These are phyloP conservation scores for Pseudocercospora fuligena DNA, from an alignment of 2,329 filamentous ascomycete genomes.

Conservation along the genomic window DNA sequence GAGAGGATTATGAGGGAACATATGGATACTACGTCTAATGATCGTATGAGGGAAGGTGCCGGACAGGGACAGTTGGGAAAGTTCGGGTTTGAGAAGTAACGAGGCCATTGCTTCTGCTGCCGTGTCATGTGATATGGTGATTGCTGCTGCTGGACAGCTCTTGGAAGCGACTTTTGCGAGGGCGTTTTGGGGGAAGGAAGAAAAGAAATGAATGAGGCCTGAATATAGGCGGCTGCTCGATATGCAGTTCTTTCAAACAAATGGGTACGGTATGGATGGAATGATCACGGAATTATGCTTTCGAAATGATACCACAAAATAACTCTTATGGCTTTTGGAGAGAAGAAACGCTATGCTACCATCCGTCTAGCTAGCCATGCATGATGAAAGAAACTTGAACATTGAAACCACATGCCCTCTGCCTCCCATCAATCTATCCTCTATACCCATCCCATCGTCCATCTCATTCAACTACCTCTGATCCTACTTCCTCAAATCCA, in stretches of 20 bases:
- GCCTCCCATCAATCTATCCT: not conserved
- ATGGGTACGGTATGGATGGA: not conserved
- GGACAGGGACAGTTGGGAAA: conserved; percentile 55
- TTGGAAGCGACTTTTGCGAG: not conserved
- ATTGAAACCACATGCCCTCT: not conserved
- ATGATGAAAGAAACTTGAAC: conserved; percentile 2
- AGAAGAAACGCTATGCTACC: not conserved
- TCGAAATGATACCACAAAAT: conserved; percentile 10
- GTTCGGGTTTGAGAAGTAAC: conserved; percentile 63
- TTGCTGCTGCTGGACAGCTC: not conserved
- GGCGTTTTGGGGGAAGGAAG: not conserved
- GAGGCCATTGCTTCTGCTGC: not conserved
- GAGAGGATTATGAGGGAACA: conserved; percentile 68
- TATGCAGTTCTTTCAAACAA: not conserved
- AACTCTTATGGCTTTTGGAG: not conserved
- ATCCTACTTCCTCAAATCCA: conserved; percentile 59
- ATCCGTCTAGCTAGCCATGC: conserved; percentile 5
- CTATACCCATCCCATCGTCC: not conserved
- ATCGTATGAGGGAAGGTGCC: conserved; percentile 49
- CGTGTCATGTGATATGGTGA: not conserved
- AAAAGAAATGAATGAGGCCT: not conserved
- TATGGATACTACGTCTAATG: conserved; percentile 51
- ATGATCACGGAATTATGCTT: not conserved
- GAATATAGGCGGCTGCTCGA: not conserved
- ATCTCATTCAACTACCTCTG: not conserved